Evolutionary conservation across 257 asterid genomes (phyloP).

Genomic region (Fraxinus pennsylvanica): DNA sequence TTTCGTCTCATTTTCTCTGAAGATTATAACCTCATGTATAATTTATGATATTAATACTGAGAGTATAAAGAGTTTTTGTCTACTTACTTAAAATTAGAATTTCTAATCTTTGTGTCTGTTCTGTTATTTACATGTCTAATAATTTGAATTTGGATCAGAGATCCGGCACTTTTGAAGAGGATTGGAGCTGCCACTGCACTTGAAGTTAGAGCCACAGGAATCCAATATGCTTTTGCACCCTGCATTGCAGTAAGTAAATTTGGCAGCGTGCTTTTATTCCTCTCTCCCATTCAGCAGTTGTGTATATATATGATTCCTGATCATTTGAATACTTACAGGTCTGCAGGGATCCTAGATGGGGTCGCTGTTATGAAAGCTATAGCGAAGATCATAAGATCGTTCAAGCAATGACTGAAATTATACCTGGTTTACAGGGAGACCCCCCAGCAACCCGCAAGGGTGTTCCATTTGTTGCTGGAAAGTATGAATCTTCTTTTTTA

Average conservation of each 20-base stretch:
- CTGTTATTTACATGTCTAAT: background rate
- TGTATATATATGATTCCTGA: background rate
- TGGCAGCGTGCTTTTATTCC: background rate
- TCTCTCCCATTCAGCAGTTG: background rate
- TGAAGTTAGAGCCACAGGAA: constrained; percentile 74
- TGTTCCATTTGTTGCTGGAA: constrained; percentile 69
- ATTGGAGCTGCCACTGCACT: constrained; percentile 77
- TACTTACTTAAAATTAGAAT: background rate
- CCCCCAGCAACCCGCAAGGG: constrained; percentile 54
- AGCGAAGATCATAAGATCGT: constrained; percentile 85
- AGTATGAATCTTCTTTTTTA: constrained; percentile 39
- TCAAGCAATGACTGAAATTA: constrained; percentile 76
- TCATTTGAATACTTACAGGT: constrained; percentile 43
- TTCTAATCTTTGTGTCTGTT: background rate
- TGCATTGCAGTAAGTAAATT: constrained; percentile 53
- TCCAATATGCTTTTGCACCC: constrained; percentile 61
- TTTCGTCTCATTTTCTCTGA: background rate
- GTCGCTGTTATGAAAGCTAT: constrained; percentile 88
- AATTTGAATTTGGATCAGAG: constrained; percentile 36
- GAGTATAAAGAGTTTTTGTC: background rate
- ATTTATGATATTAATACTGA: background rate
- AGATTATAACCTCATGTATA: background rate
- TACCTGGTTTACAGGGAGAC: constrained; percentile 94
- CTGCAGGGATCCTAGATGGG: constrained; percentile 97
- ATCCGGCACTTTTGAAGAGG: constrained; percentile 55